Evolutionary conservation across 257 asterid species (phyloP), one percentile per base, ranked within the genome.

Genomic region (Anisodus tanguticus): DNA sequence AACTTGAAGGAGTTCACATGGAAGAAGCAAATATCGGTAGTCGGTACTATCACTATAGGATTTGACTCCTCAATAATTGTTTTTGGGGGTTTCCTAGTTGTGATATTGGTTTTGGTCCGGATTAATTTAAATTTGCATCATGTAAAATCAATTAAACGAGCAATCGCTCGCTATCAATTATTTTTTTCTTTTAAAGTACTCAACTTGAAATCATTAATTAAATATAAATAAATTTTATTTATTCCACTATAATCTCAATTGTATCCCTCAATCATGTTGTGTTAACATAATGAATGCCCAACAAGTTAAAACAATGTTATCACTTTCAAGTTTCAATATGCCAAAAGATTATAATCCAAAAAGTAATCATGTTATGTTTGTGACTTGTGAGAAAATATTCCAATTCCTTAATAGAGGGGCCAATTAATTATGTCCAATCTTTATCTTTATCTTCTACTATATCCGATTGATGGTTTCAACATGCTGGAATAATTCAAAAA

Each of bases 351-450:
- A 71, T n/a, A 71, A 45, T 71, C 39, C n/a, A 71, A 71, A 71
- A 45, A 71, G 58, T 71, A 71, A 71, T 71, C 58, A 71, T 71
- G 79, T n/a, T 9, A 45, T 71, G 79, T 45, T 71, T 71, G 58
- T 45, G 31, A 71, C 79, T 71, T n/a, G 37, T n/a, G 60, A 72
- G 43, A 22, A 72, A 47, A 72, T 72, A 72, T 72, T 72, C 60
- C 60, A 72, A 72, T 19, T 47, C 19, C 43, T 71, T 47, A 74
- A 19, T 47, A 0, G 60, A 49, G 16, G 80, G 59, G 59, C 47
- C 80, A 74, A 11, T 72, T 72, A 74, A 47, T 72, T 74, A 49
- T 16, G 41, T 47, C 80, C 60, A 49, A 47, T 72, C 60, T 11
- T 72, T 72, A 71, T 45, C 17, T 71, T 72, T 72, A 74, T 74